Evolutionary conservation across 2,329 filamentous ascomycete species (phyloP).

Genomic region (Exophiala dermatitidis): DNA sequence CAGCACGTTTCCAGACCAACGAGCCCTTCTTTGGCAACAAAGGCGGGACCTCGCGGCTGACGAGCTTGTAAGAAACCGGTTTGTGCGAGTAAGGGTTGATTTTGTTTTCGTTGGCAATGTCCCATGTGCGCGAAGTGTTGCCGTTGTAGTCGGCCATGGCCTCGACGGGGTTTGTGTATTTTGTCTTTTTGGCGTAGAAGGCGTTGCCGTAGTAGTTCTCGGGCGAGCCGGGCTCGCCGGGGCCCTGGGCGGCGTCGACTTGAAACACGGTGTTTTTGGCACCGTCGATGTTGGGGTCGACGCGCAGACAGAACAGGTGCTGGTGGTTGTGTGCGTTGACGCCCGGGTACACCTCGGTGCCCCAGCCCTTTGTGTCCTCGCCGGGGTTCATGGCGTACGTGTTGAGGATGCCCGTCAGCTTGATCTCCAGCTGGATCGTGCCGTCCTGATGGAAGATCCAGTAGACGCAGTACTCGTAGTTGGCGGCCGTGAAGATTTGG

Average conservation of each 20-base stretch:
- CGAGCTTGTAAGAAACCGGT: conserved; percentile 79
- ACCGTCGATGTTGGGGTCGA: conserved; percentile 83
- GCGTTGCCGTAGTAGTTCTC: conserved; percentile 88
- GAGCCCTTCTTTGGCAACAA: conserved; percentile 74
- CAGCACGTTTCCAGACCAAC: conserved; percentile 82
- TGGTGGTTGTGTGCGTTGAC: conserved; percentile 96
- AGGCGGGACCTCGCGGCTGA: conserved; percentile 72
- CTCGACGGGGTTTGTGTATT: conserved; percentile 62
- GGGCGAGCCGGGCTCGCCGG: conserved; percentile 67
- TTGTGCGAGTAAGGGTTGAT: conserved; percentile 82
- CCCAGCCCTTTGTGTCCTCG: conserved; percentile 80
- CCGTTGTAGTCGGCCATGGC: conserved; percentile 75
- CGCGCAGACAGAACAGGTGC: conserved; percentile 83
- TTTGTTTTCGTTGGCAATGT: conserved; percentile 77
- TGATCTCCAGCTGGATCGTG: conserved; percentile 84
- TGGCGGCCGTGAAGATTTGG: conserved; percentile 89
- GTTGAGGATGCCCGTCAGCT: conserved; percentile 86
- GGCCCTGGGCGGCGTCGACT: conserved; percentile 64
- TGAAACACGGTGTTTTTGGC: conserved; percentile 78
- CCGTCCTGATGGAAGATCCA: conserved; percentile 93
- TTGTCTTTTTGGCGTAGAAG: conserved; percentile 78
- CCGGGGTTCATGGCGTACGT: conserved; percentile 75
- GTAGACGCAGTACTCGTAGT: conserved; percentile 86
- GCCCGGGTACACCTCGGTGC: conserved; percentile 81
- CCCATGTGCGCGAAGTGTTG: conserved; percentile 74